Conservation (phyloP, 257 asterid species). For the Prunella vulgaris region DNA sequence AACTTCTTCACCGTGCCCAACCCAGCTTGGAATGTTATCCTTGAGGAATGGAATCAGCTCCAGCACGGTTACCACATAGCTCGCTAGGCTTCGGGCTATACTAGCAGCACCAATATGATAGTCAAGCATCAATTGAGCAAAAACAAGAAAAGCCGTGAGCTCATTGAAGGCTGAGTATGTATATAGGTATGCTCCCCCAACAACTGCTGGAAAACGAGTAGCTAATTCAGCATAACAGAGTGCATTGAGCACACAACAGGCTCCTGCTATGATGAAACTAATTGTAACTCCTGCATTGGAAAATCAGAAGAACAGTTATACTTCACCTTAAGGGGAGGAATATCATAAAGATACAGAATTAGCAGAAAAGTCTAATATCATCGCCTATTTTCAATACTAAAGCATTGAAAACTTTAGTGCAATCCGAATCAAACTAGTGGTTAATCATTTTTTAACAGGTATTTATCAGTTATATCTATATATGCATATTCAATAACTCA, state of each 20-base stretch:
- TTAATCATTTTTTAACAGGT: background rate
- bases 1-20: slow-evolving; percentile 90
- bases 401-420: background rate
- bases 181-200: slow-evolving; percentile 94
- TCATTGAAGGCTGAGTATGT: slow-evolving; percentile 93
- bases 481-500: background rate
- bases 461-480: background rate
- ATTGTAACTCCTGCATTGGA: slow-evolving; percentile 72
- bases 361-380: background rate
- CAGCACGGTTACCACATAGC: slow-evolving; percentile 68
- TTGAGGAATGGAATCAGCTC: slow-evolving; percentile 81
- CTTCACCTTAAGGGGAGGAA: no score
- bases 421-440: background rate
- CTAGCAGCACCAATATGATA: slow-evolving; percentile 98
- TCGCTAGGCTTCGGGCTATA: slow-evolving; percentile 93
- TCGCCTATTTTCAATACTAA: background rate
- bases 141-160: slow-evolving; percentile 91
- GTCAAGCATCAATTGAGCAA: slow-evolving; percentile 91
- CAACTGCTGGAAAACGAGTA: slow-evolving; percentile 92
- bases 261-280: slow-evolving; percentile 86
- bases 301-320: slow-evolving; percentile 16
- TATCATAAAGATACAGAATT: background rate
- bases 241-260: slow-evolving; percentile 78
- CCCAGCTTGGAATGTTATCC: slow-evolving; percentile 81
- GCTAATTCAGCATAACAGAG: slow-evolving; percentile 91